These are phyloP conservation scores for Leccinum broughii DNA, from an alignment of 768 basidiomycete genomes.

Conservation along the genomic window DNA sequence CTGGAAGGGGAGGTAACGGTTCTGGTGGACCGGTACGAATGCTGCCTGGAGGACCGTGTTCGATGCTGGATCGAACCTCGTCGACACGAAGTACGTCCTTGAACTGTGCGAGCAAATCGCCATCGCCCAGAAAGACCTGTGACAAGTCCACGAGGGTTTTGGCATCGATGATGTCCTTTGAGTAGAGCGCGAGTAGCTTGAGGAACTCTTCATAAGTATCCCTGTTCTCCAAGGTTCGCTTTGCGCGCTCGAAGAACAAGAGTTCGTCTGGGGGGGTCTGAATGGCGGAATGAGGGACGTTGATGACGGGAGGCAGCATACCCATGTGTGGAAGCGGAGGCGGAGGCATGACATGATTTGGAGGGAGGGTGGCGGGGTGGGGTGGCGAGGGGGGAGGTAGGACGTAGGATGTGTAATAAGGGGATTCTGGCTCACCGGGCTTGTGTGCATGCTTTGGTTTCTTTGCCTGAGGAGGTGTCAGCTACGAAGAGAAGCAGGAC, in stretches of 20 bases:
- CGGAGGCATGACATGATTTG: constrained; percentile 31
- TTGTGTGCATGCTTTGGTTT: constrained; percentile 64
- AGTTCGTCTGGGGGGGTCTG: constrained; percentile 68
- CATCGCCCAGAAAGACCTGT: constrained; percentile 79
- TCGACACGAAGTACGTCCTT: constrained; percentile 85
- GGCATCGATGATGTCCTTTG: constrained; percentile 87
- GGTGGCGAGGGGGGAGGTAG: constrained; percentile 42
- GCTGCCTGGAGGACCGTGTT: constrained; percentile 76
- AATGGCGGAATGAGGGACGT: constrained; percentile 31
- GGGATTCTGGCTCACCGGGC: constrained; percentile 56
- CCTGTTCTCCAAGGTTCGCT: constrained; percentile 70
- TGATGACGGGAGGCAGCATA: constrained; percentile 26
- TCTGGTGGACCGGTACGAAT: constrained; percentile 76
- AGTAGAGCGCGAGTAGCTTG: constrained; percentile 88
- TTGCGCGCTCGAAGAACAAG: constrained; percentile 93
- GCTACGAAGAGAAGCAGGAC: constrained; percentile 1
- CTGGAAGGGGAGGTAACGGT: constrained; percentile 72
- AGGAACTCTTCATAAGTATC: constrained; percentile 92
- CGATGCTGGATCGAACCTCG: constrained; percentile 55
- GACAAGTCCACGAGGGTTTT: constrained; percentile 79
- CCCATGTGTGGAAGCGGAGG: constrained; percentile 29
- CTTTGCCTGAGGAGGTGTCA: constrained; percentile 46
- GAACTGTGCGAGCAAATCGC: constrained; percentile 80
- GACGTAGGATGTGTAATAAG: constrained; percentile 43
- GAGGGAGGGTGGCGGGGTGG: constrained; percentile 23